Conservation (phyloP, 352 stramenopile species). For the Globisporangium sylvaticum region DNA sequence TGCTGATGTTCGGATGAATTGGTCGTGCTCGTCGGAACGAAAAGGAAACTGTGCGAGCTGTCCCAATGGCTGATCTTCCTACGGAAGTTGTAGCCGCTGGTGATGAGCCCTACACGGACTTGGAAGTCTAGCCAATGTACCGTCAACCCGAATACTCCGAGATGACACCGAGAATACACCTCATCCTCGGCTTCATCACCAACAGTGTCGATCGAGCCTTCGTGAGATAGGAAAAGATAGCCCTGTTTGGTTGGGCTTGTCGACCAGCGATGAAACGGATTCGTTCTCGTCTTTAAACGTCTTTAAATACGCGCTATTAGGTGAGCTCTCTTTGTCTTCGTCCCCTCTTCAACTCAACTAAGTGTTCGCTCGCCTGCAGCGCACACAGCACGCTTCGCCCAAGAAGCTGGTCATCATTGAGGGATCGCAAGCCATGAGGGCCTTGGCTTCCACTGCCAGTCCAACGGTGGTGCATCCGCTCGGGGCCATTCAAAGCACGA, state of each 20-base stretch:
- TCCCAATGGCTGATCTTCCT: too few species aligned
- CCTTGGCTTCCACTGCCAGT: background rate
- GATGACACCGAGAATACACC: background rate
- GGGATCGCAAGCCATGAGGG: background rate
- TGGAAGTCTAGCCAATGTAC: background rate
- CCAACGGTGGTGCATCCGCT: background rate
- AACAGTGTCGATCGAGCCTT: background rate
- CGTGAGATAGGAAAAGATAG: background rate
- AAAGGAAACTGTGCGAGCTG: too few species aligned
- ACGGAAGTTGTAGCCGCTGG: background rate
- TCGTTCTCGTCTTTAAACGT: background rate
- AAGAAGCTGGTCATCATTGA: too few species aligned
- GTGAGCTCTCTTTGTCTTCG: background rate
- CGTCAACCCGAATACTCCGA: too few species aligned
- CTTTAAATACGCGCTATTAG: background rate
- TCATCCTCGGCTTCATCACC: background rate
- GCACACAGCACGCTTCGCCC: background rate
- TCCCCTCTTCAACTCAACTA: background rate
- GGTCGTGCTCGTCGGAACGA: too few species aligned
- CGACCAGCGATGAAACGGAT: background rate
- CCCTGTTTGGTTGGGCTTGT: background rate
- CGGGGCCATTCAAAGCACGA: background rate
- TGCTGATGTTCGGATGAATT: too few species aligned
- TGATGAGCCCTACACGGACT: background rate
- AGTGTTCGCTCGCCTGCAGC: background rate